Base-by-base conservation (phyloP, 306 rosid genomes). In the Quercus robur region DNA sequence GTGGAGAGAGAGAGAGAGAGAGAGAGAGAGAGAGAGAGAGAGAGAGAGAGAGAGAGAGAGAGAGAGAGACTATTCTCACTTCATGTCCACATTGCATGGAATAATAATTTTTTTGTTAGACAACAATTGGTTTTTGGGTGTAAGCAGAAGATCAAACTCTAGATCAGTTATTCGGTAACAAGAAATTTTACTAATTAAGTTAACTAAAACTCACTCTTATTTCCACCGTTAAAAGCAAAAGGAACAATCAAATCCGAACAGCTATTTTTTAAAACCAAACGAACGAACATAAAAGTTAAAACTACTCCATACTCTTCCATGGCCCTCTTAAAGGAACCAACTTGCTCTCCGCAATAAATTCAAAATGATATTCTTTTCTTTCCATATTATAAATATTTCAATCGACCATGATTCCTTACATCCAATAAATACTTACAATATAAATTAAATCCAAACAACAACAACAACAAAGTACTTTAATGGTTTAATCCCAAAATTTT, bases 121-220 rank as follows among this genome's bases (percentile, higher is more conserved):
- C 12, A 7, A 41, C 11, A 8, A 8, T 0, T 41, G 0, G 0
- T 8, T 41, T 41, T 8, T 41, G 8, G 3, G 0, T 41, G 3
- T 41, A 41, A 0, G 1, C 1, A 0, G 0, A 0, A 8, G 3
- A 41, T 41, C 3, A 0, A 41, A 8, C 11, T 41, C 0, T 0
- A 8, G 0, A 41, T 8, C 1, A 7, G 0, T 41, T 41, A 41
- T 41, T 7, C 0, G 12, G 2, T 2, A 8, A 41, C 0, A 8
- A 41, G 1, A 41, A 8, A 41, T 41, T 41, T 41, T 41, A 41
- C 0, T 1, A 2, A 0, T 41, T 41, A 0, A 41, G 3, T 41
- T 2, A 41, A 41, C 0, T 41, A 0, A 8, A 41, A 0, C 11
- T 0, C 0, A 41, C 12, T 41, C 3, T 38, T 38, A 38, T 38